Evolutionary conservation across 2,329 filamentous ascomycete genomes (phyloP), one percentile per base, ranked within the genome.

Genomic region (Allantophomopsis cytisporea): DNA sequence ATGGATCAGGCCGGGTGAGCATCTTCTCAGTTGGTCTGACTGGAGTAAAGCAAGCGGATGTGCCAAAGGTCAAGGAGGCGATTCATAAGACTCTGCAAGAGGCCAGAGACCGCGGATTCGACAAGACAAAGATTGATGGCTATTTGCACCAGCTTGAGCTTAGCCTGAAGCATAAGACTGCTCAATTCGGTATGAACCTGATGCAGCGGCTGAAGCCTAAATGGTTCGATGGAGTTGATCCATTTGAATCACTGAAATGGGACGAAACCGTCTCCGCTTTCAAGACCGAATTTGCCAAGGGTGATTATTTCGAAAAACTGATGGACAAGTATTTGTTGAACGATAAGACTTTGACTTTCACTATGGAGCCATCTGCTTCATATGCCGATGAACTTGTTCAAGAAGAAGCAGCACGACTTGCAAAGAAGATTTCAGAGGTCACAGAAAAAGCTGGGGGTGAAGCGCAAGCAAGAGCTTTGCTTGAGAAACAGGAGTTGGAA

Each of bases 161-260:
- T n/a, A 73, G 80, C 0, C 64, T 96, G 37, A 95, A 95, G 62
- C 87, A 98, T 64, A 96, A 96, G 67, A 95, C 87, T 1, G 85
- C 91, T 40, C 87, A 83, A 52, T 98, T 98, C 54, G 91, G 91
- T 12, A 85, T 95, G 69, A 80, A 80, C 14, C 73, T 96, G 39
- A 76, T 98, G 60, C 85, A 94, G 50, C 77, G 89, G 33, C 69
- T 95, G 7, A 84, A 94, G 55, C 82, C 86, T 2, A 80, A 83
- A 43, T 98, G 91, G 91, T 96, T 98, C 61, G 93, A 91, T 41
- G 91, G 89, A 5, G 78, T 87, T 3, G 85, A 96, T 56, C 89
- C 91, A 0, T 93, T 96, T 60, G 80, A 94, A 47, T 80, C 85
- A 11, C 66, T 98, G 30, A 82, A 86, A 2, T 96, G 88, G 86